Evolutionary conservation across 73 alveolate genomes (phyloP).

Genomic region (Stentor roeselii): DNA sequence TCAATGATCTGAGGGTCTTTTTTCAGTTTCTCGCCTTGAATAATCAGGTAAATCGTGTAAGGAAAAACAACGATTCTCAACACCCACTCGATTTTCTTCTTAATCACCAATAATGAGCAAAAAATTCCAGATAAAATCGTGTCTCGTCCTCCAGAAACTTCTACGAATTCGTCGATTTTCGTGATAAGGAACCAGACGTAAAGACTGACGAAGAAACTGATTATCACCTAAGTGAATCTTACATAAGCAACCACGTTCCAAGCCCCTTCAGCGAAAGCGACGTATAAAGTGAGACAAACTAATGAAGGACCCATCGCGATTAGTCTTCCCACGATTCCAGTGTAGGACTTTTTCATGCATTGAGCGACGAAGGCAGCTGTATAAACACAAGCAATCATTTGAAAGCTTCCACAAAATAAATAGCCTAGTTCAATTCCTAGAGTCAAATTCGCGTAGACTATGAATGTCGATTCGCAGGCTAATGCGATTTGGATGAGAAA

Average conservation of each 20-base stretch:
- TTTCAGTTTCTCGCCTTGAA: too few relatives aligned
- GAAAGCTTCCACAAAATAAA: not conserved
- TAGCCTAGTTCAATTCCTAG: not conserved
- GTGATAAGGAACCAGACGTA: not conserved
- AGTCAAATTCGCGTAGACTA: not conserved
- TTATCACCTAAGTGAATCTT: not conserved
- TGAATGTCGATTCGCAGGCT: not conserved
- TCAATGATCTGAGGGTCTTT: too few relatives aligned
- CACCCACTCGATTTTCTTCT: not conserved
- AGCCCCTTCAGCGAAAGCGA: not conserved
- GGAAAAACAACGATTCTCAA: not conserved
- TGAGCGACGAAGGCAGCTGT: not conserved
- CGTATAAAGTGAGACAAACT: not conserved
- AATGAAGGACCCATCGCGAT: not conserved
- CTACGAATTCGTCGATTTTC: not conserved
- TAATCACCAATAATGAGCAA: not conserved
- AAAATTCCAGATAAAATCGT: not conserved
- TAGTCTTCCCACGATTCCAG: not conserved
- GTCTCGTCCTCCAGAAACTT: not conserved
- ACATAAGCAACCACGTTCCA: not conserved
- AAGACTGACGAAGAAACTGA: not conserved
- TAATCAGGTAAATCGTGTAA: not conserved
- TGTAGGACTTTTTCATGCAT: not conserved
- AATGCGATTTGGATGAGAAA: not conserved
- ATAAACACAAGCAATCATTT: not conserved